phyloP scores from a whole-genome alignment of 805 yeast genomes.

The Brettanomyces bruxellensis region DNA sequence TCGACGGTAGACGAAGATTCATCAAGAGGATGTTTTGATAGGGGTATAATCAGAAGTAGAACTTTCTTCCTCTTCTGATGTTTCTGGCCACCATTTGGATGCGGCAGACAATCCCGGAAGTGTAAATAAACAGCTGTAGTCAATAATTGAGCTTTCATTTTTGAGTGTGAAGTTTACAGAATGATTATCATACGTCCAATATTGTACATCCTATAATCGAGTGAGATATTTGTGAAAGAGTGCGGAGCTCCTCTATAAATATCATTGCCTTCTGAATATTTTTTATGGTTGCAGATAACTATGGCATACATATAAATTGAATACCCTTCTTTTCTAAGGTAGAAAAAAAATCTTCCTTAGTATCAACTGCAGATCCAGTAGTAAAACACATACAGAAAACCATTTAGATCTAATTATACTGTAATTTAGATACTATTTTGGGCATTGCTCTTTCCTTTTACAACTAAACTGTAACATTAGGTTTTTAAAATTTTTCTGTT shows the following conservation, averaged over 20 bases:
- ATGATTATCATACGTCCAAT: no score
- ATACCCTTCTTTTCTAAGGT: background rate
- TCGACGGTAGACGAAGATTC: background rate
- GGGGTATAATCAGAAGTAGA: background rate
- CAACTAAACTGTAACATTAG: no score
- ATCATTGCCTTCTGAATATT: background rate
- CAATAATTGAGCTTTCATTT: background rate
- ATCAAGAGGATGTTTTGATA: background rate
- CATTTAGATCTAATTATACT: no score
- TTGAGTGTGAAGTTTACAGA: background rate
- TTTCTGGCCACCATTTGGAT: background rate
- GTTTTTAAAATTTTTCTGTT: no score
- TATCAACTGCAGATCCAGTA: background rate
- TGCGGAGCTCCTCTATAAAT: background rate
- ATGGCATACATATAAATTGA: background rate
- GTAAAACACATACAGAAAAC: no score
- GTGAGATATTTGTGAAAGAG: no score
- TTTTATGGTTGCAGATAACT: background rate
- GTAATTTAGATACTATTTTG: no score
- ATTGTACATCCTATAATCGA: no score
- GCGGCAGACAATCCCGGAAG: background rate
- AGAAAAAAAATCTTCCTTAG: background rate
- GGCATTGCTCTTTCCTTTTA: no score
- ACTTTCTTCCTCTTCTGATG: background rate
- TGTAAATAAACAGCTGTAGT: background rate